A percentile compares a stretch with the other conserved stretches of the same genome.
Conservation (phyloP, 1,139 yeast genomes). For the Zygoascus hellenicus region DNA sequence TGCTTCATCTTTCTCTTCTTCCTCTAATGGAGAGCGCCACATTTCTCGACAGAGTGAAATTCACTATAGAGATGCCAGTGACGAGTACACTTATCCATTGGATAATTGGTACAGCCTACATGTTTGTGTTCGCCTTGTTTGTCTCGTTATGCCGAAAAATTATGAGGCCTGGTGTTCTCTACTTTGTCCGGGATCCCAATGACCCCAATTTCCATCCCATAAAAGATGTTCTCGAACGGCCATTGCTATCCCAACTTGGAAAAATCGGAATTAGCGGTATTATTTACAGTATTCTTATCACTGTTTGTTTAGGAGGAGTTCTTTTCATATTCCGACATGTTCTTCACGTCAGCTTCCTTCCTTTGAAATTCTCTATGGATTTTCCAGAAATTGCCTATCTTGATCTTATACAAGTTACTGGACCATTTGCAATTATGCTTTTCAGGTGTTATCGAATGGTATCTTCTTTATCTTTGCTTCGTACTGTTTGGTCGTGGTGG, state of each 20-base stretch:
- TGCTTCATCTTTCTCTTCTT: constrained; percentile 58
- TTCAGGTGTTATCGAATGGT: constrained; percentile 6
- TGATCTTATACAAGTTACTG: neutral
- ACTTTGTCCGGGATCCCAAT: constrained; percentile 88
- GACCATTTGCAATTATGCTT: neutral
- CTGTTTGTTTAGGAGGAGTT: constrained; percentile 68
- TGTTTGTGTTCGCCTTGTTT: constrained; percentile 81
- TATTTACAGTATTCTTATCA: constrained; percentile 68
- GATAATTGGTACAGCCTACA: constrained; percentile 75
- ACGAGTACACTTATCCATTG: constrained; percentile 44
- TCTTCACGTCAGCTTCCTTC: constrained; percentile 29
- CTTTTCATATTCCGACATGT: constrained; percentile 48
- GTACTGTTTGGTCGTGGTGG: constrained; percentile 53
- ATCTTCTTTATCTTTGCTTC: constrained; percentile 9
- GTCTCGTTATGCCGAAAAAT: constrained; percentile 79
- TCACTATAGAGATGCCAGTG: constrained; percentile 24
- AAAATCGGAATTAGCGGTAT: constrained; percentile 70
- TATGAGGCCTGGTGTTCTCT: constrained; percentile 82
- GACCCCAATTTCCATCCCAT: constrained; percentile 88
- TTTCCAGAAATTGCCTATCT: neutral
- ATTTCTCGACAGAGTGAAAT: constrained; percentile 14
- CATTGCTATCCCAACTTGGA: constrained; percentile 64
- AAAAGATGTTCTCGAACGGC: constrained; percentile 79
- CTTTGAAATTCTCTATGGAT: constrained; percentile 20
- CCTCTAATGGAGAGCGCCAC: constrained; percentile 30